Percentiles rank a stretch among this genome's conserved stretches.
phyloP scores from a whole-genome alignment of 371 early-diverging fungal genomes.

The Thermomucor indicae-seudaticae region DNA sequence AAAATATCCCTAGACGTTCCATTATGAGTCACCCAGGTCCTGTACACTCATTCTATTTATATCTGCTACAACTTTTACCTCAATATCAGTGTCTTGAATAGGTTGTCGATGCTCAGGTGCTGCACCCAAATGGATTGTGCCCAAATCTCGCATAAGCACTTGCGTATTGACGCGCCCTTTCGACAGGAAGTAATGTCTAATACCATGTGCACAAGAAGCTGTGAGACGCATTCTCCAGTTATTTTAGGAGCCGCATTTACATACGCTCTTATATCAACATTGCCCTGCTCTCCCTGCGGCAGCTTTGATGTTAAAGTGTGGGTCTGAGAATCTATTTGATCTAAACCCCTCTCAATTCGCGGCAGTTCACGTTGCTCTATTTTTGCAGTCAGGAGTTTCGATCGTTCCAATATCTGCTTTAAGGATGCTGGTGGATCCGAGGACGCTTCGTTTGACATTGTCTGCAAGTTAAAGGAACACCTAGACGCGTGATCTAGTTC shows the following conservation, averaged over 20 bases:
- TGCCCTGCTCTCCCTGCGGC: neutral
- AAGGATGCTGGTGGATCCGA: neutral
- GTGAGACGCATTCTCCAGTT: neutral
- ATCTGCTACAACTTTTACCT: conserved; percentile 8
- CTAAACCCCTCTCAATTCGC: neutral
- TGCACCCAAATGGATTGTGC: conserved; percentile 37
- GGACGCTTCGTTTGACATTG: too few relatives aligned
- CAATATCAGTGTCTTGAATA: conserved; percentile 43
- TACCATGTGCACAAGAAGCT: neutral
- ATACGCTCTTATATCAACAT: neutral
- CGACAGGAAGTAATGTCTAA: conserved; percentile 44
- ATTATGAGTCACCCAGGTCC: neutral
- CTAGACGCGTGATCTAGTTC: too few relatives aligned
- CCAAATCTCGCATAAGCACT: conserved; percentile 35
- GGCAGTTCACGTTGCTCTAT: neutral
- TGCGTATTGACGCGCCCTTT: conserved; percentile 43
- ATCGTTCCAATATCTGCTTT: neutral
- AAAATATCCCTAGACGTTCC: conserved; percentile 17
- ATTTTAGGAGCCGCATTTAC: too few relatives aligned
- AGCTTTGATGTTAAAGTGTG: neutral
- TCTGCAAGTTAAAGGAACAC: too few relatives aligned
- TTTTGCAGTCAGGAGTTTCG: neutral
- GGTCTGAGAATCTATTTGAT: neutral
- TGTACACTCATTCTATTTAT: neutral
- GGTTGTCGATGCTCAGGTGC: conserved; percentile 32